Evolutionary conservation across 495 filamentous ascomycete genomes (phyloP), one percentile per base, ranked within the genome.

Genomic region (Penicillium atrosanguineum): DNA sequence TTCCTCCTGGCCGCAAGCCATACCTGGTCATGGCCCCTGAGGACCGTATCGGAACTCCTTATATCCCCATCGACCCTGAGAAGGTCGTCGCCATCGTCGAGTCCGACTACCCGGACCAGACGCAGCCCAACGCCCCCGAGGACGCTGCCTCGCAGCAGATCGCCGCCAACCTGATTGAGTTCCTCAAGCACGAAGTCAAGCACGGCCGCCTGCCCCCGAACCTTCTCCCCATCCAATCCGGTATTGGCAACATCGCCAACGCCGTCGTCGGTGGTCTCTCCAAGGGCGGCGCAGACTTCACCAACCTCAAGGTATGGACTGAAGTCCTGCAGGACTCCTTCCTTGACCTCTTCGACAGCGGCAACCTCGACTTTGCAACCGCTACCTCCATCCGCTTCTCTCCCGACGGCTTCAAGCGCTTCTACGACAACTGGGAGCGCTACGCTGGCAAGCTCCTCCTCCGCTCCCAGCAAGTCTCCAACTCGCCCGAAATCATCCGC

Each of bases 171-270:
- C 73, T 96, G 40, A 92, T 95, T 57, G 89, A 94, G 57, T 96
- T 95, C 77, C 78, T 96, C 39, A 76, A 85, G 65, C 87, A 91
- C 70, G 88, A 95, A 67, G 90, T 95, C 48, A 69, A 72, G 7
- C 83, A 85, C 54, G 90, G 87, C 44, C 84, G 91, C 38, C 79
- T 96, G 40, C 91, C 91, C 1, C 64, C 79, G 57, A 90, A 83
- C 67, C 82, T 95, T 7, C 80, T 95, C 9, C 91, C 91, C 6
- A 80, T 96, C 51, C 91, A 96, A 63, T 90, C 87, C 18, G 91
- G 91, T 31, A 96, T 96, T 53, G 91, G 91, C 46, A 96, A 96
- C 76, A 95, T 96, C 62, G 91, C 91, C 72, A 96, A 96, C 64
- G 91, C 91, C 23, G 91, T 96, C 50, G 82, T 96, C 55, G 90